Evolutionary conservation across 306 rosid genomes (phyloP).

Genomic region (Morella rubra): DNA sequence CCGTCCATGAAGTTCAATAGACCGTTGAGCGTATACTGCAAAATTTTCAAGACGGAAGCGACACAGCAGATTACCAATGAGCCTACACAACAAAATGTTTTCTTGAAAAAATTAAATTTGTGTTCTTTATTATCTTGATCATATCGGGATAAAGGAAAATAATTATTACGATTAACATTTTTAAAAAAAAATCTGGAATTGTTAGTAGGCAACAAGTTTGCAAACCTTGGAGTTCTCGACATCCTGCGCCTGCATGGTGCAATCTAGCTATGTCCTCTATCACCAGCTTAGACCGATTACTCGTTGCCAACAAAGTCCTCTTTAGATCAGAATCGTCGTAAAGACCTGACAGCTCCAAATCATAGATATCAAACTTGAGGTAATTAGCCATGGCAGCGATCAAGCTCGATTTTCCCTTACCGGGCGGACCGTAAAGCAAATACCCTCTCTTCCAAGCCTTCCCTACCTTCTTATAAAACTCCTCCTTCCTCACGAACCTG

Average conservation of each 20-base stretch:
- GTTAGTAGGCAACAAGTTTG: neutral
- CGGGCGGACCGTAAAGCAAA: slow-evolving; percentile 40
- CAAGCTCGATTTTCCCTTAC: slow-evolving; percentile 41
- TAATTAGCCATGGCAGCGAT: slow-evolving; percentile 55
- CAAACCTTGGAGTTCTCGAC: neutral
- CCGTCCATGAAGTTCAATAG: slow-evolving; percentile 57
- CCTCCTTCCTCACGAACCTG: slow-evolving; percentile 34
- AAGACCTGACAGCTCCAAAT: slow-evolving; percentile 34
- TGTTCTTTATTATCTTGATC: no score
- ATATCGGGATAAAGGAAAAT: no score
- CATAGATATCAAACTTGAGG: slow-evolving; percentile 44
- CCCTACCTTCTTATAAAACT: slow-evolving; percentile 38
- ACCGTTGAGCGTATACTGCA: slow-evolving; percentile 40
- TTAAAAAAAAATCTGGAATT: no score
- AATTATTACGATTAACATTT: no score
- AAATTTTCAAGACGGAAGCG: no score
- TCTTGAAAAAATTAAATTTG: no score
- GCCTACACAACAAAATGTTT: no score
- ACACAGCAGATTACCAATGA: no score
- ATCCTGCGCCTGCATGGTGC: slow-evolving; percentile 23
- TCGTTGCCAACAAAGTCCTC: slow-evolving; percentile 26
- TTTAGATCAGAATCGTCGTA: slow-evolving; percentile 26
- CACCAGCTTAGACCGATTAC: slow-evolving; percentile 43
- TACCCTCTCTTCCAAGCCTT: slow-evolving; percentile 55
- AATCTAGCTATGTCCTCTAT: slow-evolving; percentile 46